Evolutionary conservation across 805 yeast genomes (phyloP), one percentile per base, ranked within the genome.

Genomic region (Blastobotrys mokoenaii): DNA sequence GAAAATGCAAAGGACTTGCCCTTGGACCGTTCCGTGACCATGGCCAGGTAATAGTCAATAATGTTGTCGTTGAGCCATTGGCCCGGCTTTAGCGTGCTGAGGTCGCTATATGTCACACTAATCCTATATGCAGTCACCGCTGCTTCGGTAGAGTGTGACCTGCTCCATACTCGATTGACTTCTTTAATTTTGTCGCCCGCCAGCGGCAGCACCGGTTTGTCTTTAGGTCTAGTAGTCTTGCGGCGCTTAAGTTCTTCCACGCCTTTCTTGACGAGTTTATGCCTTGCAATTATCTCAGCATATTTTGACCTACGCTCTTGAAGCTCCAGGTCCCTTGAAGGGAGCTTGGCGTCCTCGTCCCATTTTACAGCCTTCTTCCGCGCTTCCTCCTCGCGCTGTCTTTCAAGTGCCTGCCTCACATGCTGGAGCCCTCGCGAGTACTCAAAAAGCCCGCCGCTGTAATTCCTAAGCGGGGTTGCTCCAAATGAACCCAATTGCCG

Each of bases 41-140:
- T 54, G 38, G 70, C 69, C 56, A 89, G 68, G 60, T 82, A 90
- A 54, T 80, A 82, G 58, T 93, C 97, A 47, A 93, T 89, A 3
- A 93, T 73, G 38, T 81, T 84, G 63, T 93, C 98, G 60, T 93
- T 93, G 27, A 93, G 71, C 98, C 98, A 93, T 34, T 72, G 65
- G 3, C 82, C 71, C 44, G 82, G 84, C 7, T 72, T 65, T 30
- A 93, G 67, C 0, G 96, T 87, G 38, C 72, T 70, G 45, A 90
- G 62, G 60, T 93, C 98, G 30, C 76, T 65, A 0, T 74, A 73
- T 3, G 66, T 65, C 2, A 89, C 73, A 41, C 84, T 90, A 37
- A 89, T 76, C 35, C 45, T 52, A 40, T 34, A 52, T 2, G 46
- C 55, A 5, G 54, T 44, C 3, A 49, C 52, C n/a, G 48, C 27